A percentile compares a stretch with the other conserved stretches of the same genome.
These are phyloP conservation scores for Paraglomus brasilianum DNA, from an alignment of 192 early-diverging fungal genomes.

Conservation along the genomic window DNA sequence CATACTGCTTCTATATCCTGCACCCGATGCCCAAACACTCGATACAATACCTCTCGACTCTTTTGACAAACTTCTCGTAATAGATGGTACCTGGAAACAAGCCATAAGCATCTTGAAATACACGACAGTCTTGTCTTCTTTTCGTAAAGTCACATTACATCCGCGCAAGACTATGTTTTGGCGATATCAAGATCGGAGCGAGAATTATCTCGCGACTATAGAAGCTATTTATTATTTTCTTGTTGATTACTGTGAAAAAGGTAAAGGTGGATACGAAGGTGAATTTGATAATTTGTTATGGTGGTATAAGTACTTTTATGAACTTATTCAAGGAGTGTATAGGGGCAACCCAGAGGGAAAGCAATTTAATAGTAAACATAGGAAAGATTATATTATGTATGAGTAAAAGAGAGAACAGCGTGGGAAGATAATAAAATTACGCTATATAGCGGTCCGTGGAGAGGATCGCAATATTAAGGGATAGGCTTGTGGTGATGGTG, in stretches of 20 bases:
- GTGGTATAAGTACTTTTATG: conserved; percentile 90
- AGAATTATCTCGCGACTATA: conserved; percentile 83
- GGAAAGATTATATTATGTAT: conserved; percentile 60
- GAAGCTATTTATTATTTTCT: conserved; percentile 96
- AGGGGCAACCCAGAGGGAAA: conserved; percentile 53
- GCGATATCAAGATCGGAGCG: conserved; percentile 80
- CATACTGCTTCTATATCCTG: conserved; percentile 82
- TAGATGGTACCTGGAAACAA: conserved; percentile 97
- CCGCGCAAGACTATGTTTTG: conserved; percentile 85
- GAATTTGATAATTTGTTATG: conserved; percentile 87
- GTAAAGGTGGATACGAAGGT: conserved; percentile 60
- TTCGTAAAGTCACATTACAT: conserved; percentile 64
- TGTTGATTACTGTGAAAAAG: conserved; percentile 67
- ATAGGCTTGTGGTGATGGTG: too few species aligned
- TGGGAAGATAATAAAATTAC: not conserved
- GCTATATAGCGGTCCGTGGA: not conserved
- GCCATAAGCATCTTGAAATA: conserved; percentile 59
- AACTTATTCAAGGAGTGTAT: conserved; percentile 81
- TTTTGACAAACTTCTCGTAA: conserved; percentile 79
- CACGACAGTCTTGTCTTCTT: conserved; percentile 41
- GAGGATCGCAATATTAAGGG: not conserved
- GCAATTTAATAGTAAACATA: conserved; percentile 55
- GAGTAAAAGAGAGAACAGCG: conserved; percentile 26
- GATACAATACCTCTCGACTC: conserved; percentile 60
- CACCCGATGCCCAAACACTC: conserved; percentile 68